Conservation (phyloP, 1,139 yeast species). For the Kodamaea ohmeri region DNA sequence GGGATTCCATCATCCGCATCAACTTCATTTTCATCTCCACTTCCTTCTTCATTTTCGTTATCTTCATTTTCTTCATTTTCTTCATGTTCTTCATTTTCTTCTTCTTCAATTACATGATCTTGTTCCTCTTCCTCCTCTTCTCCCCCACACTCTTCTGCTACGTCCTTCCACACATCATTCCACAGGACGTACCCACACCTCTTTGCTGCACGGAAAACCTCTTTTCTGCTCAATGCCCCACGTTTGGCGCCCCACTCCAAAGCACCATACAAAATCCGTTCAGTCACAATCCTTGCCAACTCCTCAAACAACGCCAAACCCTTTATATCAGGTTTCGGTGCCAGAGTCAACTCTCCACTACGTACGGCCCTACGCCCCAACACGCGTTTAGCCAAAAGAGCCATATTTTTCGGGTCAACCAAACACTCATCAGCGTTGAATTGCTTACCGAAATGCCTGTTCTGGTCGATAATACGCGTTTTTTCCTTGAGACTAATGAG, state of each 20-base stretch:
- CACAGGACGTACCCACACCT: not conserved
- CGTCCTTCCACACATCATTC: not conserved
- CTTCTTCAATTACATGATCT: conserved; percentile 12
- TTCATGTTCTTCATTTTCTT: conserved; percentile 10
- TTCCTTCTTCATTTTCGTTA: not conserved
- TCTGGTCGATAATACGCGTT: conserved; percentile 15
- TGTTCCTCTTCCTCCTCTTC: conserved; percentile 1
- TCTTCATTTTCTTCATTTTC: not conserved
- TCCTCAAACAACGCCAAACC: conserved; percentile 14
- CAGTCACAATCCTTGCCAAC: conserved; percentile 9
- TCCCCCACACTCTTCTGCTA: not conserved
- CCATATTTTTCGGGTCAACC: conserved; percentile 4
- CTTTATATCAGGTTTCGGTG: conserved; percentile 10
- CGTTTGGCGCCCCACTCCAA: conserved; percentile 8
- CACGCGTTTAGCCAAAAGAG: conserved; percentile 6
- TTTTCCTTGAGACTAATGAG: conserved; percentile 22
- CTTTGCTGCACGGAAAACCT: not conserved
- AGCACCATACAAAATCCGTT: conserved; percentile 10
- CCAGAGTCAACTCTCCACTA: not conserved
- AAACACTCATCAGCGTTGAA: conserved; percentile 7
- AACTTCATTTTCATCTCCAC: conserved; percentile 2
- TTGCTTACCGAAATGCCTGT: conserved; percentile 10
- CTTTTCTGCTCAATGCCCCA: not conserved
- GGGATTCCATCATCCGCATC: conserved; percentile 8
- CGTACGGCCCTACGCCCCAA: not conserved